These are phyloP conservation scores for Boletellus deceptivus DNA, from an alignment of 1,284 basidiomycete genomes.

Conservation along the genomic window DNA sequence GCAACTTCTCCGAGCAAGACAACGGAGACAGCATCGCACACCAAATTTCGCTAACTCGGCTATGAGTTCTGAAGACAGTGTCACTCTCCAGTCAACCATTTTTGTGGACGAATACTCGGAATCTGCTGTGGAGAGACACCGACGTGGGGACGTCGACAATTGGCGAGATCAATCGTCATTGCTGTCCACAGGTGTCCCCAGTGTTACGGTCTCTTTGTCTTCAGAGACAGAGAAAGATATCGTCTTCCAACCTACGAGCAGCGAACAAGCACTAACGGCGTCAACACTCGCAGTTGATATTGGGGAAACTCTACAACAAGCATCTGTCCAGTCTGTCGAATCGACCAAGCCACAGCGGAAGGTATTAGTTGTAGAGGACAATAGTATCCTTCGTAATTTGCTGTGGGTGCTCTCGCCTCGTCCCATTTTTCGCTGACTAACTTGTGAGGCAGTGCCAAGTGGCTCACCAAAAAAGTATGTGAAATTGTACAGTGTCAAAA, in stretches of 20 bases:
- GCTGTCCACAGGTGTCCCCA: constrained; percentile 11
- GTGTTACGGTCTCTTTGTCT: constrained; percentile 17
- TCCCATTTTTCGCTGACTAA: constrained; percentile 12
- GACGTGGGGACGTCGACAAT: constrained; percentile 24
- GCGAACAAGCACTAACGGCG: constrained; percentile 11
- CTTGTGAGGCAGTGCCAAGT: constrained; percentile 60
- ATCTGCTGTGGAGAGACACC: constrained; percentile 14
- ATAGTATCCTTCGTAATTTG: constrained; percentile 69
- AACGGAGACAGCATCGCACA: constrained; percentile 31
- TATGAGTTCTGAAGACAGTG: constrained; percentile 25
- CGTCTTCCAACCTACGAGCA: constrained; percentile 10
- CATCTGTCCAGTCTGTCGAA: constrained; percentile 52
- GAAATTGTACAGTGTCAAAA: background rate
- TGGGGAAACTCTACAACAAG: constrained; percentile 60
- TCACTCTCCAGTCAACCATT: constrained; percentile 32
- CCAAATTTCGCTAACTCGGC: constrained; percentile 13
- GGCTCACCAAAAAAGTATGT: constrained; percentile 69
- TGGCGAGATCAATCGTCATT: constrained; percentile 24
- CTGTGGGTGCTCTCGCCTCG: constrained; percentile 46
- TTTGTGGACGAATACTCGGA: constrained; percentile 26
- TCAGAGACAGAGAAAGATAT: constrained; percentile 27
- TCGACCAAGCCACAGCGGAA: constrained; percentile 44
- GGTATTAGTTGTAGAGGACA: constrained; percentile 84
- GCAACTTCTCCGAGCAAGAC: constrained; percentile 62
- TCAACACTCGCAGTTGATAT: constrained; percentile 56